Base-by-base conservation (phyloP, 2,329 filamentous ascomycete genomes). In the Neopestalotiopsis rosae region DNA sequence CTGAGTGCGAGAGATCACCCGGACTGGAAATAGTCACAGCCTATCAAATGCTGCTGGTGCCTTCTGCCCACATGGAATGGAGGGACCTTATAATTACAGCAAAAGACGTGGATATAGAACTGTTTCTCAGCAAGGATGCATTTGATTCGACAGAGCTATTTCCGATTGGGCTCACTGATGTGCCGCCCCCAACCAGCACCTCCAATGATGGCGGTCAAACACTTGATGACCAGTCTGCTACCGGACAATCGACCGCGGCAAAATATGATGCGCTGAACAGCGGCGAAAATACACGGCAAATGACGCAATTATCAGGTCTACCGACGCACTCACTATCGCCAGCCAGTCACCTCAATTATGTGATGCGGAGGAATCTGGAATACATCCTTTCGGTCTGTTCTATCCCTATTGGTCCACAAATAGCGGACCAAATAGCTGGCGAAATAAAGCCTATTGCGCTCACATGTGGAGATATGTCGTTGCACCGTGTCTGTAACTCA, bases 381-480 rank as follows among this genome's bases (percentile, higher is more conserved):
- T 66, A 70, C 13, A 69, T 70, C 13, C 57, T 71, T 10, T 70
- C 70, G n/a, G 67, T 67, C 2, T 71, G 70, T 34, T 56, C 68
- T 3, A 66, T 70, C 38, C 68, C 68, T 14, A 5, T 68, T 14
- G 14, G 20, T 13, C 28, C 30, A 14, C 32, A 20, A 5, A 45
- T 24, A 3, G 24, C 24, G 24, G 24, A 28, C 24, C 24, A 4
- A 4, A 28, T 9, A 3, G 20, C 4, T 17, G 28, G 64, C n/a
- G 45, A 14, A 7, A 30, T 67, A 10, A 30, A n/a, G 14, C 63
- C 69, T 20, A 24, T 67, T 12, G 69, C 67, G 9, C 30, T 72
- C 1, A 72, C 61, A 17, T 73, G 70, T 38, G 71, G 71, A 17
- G 69, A 72, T 17, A 59, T 72, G 20, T 65, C 69, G 6, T 56